Base-by-base conservation (phyloP, 225 moss, liverwort and hornwort species). In the Sphagnum tenellum region DNA sequence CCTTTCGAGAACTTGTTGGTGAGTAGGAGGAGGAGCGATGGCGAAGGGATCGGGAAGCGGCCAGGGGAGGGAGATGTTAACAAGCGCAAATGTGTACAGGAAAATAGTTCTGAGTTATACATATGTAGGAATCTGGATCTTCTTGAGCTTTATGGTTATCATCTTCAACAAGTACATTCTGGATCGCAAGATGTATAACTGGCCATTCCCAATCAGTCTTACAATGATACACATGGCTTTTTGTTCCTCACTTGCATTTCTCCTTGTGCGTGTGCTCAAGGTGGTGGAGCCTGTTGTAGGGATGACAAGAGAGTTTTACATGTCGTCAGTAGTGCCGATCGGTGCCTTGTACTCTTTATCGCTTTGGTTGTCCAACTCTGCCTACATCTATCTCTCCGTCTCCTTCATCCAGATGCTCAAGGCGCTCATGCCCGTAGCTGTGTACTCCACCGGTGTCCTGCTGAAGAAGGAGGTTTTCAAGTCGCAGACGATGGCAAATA, bases 81-180 rank as follows among this genome's bases (percentile, higher is more conserved):
- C 52, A 9, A 52, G 52, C 9, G 6, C 66, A 45, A 53, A 81
- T n/a, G 71, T 94, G 7, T 13, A 81, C 67, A 83, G 66, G 82
- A 94, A 87, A 77, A 73, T 91, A 13, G 50, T 90, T 2, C 66
- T 94, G 60, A 94, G 91, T 69, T 94, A 94, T 29, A 78, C 78
- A 3, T 94, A 94, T 12, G 94, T 94, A 1, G 84, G 57, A 4
- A 77, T 89, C 72, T 94, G 94, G 94, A 91, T 94, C 77, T 85
- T 80, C 56, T 79, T 94, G 49, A 91, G 91, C 80, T 94, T 94
- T 63, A 85, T 91, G 2, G 94, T 94, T 47, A 94, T 94, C 75
- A 71, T 94, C 60, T 94, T 94, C 86, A 94, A 94, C 84, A 94
- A 94, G 70, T 94, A 94, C 64, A 94, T 94, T 44, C 61, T 94